phyloP scores from a whole-genome alignment of 2,329 filamentous ascomycete species.

The Teratosphaeria epicoccoides region DNA sequence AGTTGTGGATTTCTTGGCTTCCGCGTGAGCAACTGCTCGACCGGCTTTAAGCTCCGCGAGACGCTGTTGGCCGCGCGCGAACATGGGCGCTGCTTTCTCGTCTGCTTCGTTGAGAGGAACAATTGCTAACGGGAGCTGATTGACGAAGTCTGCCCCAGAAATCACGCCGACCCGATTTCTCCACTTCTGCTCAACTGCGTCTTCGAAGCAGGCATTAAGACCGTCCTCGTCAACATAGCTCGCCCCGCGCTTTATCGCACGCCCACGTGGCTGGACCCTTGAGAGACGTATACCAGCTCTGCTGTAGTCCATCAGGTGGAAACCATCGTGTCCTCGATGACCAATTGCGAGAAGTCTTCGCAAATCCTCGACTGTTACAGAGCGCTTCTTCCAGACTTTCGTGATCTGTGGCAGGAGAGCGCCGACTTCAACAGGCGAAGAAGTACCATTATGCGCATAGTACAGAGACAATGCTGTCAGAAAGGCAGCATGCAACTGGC shows the following conservation, averaged over 20 bases:
- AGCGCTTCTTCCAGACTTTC: constrained; percentile 36
- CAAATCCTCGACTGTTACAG: constrained; percentile 37
- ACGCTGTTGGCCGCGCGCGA: constrained; percentile 56
- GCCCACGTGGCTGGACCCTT: constrained; percentile 9
- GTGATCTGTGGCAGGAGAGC: constrained; percentile 32
- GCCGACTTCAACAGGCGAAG: constrained; percentile 33
- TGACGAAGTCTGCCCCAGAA: constrained; percentile 39
- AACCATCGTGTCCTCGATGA: constrained; percentile 10
- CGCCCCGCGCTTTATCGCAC: constrained; percentile 10
- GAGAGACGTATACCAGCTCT: constrained; percentile 20
- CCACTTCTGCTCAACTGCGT: constrained; percentile 38
- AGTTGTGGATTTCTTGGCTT: background rate
- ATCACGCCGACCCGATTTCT: constrained; percentile 25
- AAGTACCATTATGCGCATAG: constrained; percentile 39
- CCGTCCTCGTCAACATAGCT: constrained; percentile 25
- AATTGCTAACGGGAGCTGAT: constrained; percentile 45
- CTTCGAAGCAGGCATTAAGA: constrained; percentile 41
- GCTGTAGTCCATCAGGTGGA: constrained; percentile 20
- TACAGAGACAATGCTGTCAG: constrained; percentile 40
- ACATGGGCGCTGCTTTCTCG: constrained; percentile 43
- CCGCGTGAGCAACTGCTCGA: constrained; percentile 17
- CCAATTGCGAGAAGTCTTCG: constrained; percentile 35
- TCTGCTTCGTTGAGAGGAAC: constrained; percentile 43
- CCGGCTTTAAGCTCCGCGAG: constrained; percentile 58
- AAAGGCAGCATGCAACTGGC: constrained; percentile 38